Conservation (phyloP, 1,284 basidiomycete species). For the Trichosporon inkin region DNA sequence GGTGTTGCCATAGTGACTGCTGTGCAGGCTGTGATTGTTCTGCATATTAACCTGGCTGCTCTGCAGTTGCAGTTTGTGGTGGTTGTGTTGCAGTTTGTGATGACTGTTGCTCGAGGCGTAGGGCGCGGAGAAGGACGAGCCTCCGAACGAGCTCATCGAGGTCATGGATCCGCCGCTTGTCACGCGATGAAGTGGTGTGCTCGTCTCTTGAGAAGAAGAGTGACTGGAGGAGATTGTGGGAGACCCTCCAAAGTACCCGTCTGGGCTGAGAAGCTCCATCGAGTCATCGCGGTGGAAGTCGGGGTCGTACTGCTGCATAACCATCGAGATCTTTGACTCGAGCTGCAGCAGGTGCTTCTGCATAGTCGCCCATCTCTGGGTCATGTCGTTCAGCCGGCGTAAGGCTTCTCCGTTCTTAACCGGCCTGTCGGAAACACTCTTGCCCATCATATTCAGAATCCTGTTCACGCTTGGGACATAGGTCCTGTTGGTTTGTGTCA, state of each 20-base stretch:
- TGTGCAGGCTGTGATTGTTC: neutral
- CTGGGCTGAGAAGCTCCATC: slow-evolving; percentile 31
- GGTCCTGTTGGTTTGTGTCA: slow-evolving; percentile 51
- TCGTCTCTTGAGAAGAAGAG: neutral
- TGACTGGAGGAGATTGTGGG: neutral
- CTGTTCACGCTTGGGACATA: slow-evolving; percentile 90
- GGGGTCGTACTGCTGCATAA: slow-evolving; percentile 27
- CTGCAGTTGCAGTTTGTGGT: neutral
- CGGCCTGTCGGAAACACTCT: slow-evolving; percentile 79
- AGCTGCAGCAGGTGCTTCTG: slow-evolving; percentile 35
- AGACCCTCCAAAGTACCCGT: slow-evolving; percentile 6
- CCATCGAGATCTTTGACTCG: slow-evolving; percentile 29
- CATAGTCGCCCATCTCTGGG: slow-evolving; percentile 27
- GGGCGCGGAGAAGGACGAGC: neutral
- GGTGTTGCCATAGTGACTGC: too few relatives aligned
- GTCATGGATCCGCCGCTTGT: slow-evolving; percentile 11
- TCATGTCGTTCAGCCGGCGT: slow-evolving; percentile 55
- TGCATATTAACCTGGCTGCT: neutral
- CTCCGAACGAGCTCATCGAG: slow-evolving; percentile 1
- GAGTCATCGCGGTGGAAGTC: slow-evolving; percentile 13
- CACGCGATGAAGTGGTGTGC: slow-evolving; percentile 10
- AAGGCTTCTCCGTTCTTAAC: slow-evolving; percentile 93
- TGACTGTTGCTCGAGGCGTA: neutral
- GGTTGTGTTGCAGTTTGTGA: neutral
- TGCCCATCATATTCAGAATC: slow-evolving; percentile 87